Percentiles rank a stretch among this genome's conserved stretches.
Conservation (phyloP, 2,329 filamentous ascomycete species). For the Domatiomyces catenatus region DNA sequence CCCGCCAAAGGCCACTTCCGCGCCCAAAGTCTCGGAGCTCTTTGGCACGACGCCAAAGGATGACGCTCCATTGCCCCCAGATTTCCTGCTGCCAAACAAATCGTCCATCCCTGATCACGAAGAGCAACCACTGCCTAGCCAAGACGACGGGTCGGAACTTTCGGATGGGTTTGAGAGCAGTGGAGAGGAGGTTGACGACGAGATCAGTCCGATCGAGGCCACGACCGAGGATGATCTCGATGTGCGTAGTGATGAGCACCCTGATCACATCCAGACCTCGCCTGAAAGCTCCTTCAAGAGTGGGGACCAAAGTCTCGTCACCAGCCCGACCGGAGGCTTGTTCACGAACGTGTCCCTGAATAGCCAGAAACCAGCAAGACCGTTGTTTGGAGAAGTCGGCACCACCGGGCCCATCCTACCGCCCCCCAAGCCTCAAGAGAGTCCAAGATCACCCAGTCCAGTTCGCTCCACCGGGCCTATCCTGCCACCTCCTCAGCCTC, state of each 20-base stretch:
- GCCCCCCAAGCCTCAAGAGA: conserved; percentile 23
- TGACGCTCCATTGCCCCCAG: conserved; percentile 20
- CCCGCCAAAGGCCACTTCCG: conserved; percentile 16
- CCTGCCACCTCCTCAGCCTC: conserved; percentile 24
- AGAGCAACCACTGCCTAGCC: conserved; percentile 4
- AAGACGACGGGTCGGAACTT: conserved; percentile 5
- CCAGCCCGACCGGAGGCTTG: conserved; percentile 25
- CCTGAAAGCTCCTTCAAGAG: conserved; percentile 32
- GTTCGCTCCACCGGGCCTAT: conserved; percentile 24
- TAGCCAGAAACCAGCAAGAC: conserved; percentile 18
- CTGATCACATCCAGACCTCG: conserved; percentile 26
- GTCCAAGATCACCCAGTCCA: conserved; percentile 33
- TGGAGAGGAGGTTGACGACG: conserved; percentile 31
- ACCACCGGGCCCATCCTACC: conserved; percentile 23
- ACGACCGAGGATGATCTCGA: conserved; percentile 5
- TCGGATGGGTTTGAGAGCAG: conserved; percentile 28
- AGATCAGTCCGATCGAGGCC: conserved; percentile 21
- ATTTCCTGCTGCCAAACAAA: conserved; percentile 17
- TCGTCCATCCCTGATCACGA: conserved; percentile 5
- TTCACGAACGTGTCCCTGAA: conserved; percentile 25
- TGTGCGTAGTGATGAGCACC: conserved; percentile 14
- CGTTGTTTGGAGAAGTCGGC: conserved; percentile 31
- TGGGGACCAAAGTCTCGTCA: conserved; percentile 23
- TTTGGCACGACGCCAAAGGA: conserved; percentile 20
- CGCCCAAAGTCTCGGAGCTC: conserved; percentile 21